Percentiles rank a stretch among this genome's conserved stretches.
These are phyloP conservation scores for Cercophora samala DNA, from an alignment of 495 filamentous ascomycete genomes.

Conservation along the genomic window DNA sequence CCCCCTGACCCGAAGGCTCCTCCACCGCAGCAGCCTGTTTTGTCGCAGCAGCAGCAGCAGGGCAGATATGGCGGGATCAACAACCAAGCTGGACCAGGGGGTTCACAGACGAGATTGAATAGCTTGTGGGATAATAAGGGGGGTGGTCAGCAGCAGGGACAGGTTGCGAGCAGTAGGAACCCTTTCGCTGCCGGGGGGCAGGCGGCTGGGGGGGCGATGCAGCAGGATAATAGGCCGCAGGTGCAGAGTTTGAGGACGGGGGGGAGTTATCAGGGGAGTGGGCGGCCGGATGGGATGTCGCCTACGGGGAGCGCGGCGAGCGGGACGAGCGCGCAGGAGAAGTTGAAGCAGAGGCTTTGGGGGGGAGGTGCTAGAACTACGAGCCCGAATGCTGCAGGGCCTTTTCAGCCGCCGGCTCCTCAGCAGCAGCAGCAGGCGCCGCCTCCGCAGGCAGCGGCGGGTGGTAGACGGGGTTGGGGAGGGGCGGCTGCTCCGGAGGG, in stretches of 20 bases:
- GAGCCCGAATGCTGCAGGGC: constrained; percentile 35
- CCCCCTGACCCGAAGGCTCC: constrained; percentile 77
- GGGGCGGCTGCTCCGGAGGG: constrained; percentile 28
- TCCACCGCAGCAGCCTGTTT: constrained; percentile 49
- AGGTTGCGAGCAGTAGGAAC: constrained; percentile 27
- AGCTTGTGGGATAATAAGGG: constrained; percentile 80
- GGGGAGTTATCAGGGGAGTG: constrained; percentile 59
- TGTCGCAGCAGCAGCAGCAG: constrained; percentile 42
- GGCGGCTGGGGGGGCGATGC: constrained; percentile 14
- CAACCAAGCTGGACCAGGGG: constrained; percentile 33
- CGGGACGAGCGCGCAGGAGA: constrained; percentile 43
- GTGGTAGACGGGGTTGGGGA: constrained; percentile 29
- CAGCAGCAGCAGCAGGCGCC: constrained; percentile 20
- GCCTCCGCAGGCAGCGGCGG: constrained; percentile 19
- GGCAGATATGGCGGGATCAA: constrained; percentile 49
- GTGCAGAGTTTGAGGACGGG: constrained; percentile 69
- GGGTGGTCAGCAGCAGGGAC: constrained; percentile 49
- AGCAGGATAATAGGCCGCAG: constrained; percentile 33
- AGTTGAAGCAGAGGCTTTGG: constrained; percentile 51
- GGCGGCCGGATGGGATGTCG: constrained; percentile 34
- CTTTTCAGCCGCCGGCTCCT: constrained; percentile 41
- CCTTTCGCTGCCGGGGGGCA: constrained; percentile 19
- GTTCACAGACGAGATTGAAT: constrained; percentile 46
- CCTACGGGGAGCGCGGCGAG: constrained; percentile 31
- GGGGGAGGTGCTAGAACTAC: constrained; percentile 44